Conservation (phyloP, 1,139 yeast species). For the Candida sanyaensis region DNA sequence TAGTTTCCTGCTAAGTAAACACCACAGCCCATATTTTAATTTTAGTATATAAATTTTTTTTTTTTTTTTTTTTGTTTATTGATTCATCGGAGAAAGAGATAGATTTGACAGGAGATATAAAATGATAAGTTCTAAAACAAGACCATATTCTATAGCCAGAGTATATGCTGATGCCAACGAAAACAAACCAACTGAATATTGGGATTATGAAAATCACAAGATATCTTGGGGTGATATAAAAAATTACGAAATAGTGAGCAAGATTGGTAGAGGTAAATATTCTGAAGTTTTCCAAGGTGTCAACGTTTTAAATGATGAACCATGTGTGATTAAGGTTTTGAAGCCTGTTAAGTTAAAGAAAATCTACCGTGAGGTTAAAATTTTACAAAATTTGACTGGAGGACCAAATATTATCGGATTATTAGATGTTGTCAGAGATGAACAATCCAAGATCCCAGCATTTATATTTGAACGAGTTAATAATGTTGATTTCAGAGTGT, state of each 20-base stretch:
- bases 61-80: too few relatives aligned
- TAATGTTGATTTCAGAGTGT: conserved; percentile 69
- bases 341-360: conserved; percentile 82
- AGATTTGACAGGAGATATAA: not conserved
- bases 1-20: too few relatives aligned
- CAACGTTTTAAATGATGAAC: conserved; percentile 46
- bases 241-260: conserved; percentile 86
- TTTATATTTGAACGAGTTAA: conserved; percentile 70
- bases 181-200: conserved; percentile 77
- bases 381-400: conserved; percentile 70
- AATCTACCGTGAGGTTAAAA: conserved; percentile 75
- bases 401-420: conserved; percentile 74
- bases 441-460: conserved; percentile 72
- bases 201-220: conserved; percentile 85
- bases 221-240: conserved; percentile 74
- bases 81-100: not conserved
- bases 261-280: conserved; percentile 96
- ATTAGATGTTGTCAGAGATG: conserved; percentile 76
- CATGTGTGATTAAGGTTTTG: conserved; percentile 71
- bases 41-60: too few relatives aligned
- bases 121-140: conserved; percentile 26
- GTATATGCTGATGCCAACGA: conserved; percentile 88
- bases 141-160: conserved; percentile 70
- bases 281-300: conserved; percentile 90
- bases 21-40: too few relatives aligned